phyloP scores from a whole-genome alignment of 2,329 filamentous ascomycete genomes.

The Paecilomyces variotii region DNA sequence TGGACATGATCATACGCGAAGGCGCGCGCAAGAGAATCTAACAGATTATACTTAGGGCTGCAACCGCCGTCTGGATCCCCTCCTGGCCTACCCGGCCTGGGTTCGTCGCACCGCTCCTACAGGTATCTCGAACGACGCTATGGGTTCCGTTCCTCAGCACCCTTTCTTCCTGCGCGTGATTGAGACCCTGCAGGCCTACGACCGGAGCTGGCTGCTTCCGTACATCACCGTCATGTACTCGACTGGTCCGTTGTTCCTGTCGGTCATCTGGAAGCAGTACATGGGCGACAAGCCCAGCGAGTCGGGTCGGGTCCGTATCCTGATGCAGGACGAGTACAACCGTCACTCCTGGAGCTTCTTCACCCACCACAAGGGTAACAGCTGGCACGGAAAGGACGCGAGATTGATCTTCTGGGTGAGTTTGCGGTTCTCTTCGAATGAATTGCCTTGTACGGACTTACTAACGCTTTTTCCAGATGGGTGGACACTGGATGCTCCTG shows the following conservation, averaged over 20 bases:
- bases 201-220: slow-evolving; percentile 59
- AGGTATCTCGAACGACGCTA: slow-evolving; percentile 73
- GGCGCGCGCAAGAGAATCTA: not conserved
- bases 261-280: slow-evolving; percentile 68
- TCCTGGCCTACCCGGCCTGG: slow-evolving; percentile 62
- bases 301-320: slow-evolving; percentile 52
- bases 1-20: not conserved
- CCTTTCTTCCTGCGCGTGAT: slow-evolving; percentile 67
- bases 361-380: slow-evolving; percentile 56
- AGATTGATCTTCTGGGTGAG: slow-evolving; percentile 57
- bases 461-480: slow-evolving; percentile 34
- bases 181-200: slow-evolving; percentile 58
- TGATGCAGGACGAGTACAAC: slow-evolving; percentile 65
- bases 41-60: slow-evolving; percentile 46
- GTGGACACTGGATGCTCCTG: slow-evolving; percentile 48
- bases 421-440: slow-evolving; percentile 1
- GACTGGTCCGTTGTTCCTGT: slow-evolving; percentile 68
- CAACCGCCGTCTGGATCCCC: slow-evolving; percentile 58
- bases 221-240: slow-evolving; percentile 77
- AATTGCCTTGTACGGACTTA: not conserved
- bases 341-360: slow-evolving; percentile 65
- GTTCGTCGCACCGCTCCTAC: slow-evolving; percentile 65
- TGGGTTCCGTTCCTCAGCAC: slow-evolving; percentile 64
- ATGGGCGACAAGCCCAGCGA: slow-evolving; percentile 40
- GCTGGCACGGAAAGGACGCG: slow-evolving; percentile 58